These are phyloP conservation scores for Lichtheimia corymbifera DNA, from an alignment of 371 early-diverging fungal genomes.

Conservation along the genomic window DNA sequence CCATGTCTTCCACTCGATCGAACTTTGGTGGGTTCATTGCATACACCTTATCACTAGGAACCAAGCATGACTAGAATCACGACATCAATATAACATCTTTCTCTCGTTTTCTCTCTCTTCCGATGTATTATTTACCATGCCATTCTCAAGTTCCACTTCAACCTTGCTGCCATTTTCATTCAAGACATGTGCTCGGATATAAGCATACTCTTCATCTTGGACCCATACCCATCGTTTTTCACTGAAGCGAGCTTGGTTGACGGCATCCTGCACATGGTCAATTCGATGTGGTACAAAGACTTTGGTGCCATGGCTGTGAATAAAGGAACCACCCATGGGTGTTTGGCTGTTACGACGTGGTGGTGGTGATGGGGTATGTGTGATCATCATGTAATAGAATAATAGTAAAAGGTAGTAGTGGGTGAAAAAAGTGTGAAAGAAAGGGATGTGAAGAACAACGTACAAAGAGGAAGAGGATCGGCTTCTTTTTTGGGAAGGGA, in stretches of 20 bases:
- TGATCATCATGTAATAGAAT: constrained; percentile 12
- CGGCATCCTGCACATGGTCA: constrained; percentile 63
- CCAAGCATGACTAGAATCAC: constrained; percentile 53
- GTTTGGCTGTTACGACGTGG: constrained; percentile 1
- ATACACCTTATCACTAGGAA: constrained; percentile 78
- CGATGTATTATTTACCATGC: constrained; percentile 52
- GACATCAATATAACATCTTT: background rate
- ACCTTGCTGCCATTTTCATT: constrained; percentile 44
- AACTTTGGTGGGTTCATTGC: constrained; percentile 99
- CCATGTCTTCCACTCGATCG: constrained; percentile 98
- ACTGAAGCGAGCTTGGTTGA: constrained; percentile 76
- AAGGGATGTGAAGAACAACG: constrained; percentile 1
- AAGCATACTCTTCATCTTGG: constrained; percentile 88
- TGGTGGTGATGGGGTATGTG: constrained; percentile 7
- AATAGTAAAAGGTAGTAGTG: background rate
- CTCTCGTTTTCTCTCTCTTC: background rate
- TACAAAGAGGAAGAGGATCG: constrained; percentile 7
- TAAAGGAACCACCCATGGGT: constrained; percentile 41
- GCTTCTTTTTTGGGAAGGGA: background rate
- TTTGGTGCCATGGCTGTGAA: constrained; percentile 50
- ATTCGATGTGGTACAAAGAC: constrained; percentile 38
- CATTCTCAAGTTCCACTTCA: constrained; percentile 72
- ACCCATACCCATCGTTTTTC: constrained; percentile 98
- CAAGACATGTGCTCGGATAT: constrained; percentile 82
- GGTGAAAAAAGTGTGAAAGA: background rate